Conservation (phyloP, 495 filamentous ascomycete genomes). For the Apiosordaria backusii region DNA sequence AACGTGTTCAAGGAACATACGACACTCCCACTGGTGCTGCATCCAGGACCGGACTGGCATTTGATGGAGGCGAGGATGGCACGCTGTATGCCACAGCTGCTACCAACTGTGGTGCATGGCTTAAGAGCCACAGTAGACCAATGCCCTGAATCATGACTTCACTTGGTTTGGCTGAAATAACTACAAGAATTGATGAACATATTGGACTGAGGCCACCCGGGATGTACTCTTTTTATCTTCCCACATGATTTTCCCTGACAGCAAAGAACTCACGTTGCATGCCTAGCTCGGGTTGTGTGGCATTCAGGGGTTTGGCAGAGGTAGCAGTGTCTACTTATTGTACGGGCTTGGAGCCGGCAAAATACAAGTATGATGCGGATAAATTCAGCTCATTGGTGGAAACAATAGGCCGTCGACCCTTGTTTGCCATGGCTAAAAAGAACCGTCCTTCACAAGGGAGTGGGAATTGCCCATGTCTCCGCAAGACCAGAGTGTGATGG, state of each 20-base stretch:
- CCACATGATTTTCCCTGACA: neutral
- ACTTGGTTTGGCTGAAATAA: neutral
- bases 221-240: neutral
- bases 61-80: constrained; percentile 6
- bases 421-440: constrained; percentile 4
- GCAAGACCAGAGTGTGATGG: too few species aligned
- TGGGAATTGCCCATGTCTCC: too few species aligned
- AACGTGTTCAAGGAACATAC: neutral
- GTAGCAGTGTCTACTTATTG: neutral
- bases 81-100: constrained; percentile 3
- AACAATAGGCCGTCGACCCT: neutral
- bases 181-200: neutral
- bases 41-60: constrained; percentile 5
- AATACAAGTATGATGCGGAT: constrained; percentile 1
- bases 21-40: constrained; percentile 5
- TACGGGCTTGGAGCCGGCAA: constrained; percentile 1
- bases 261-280: neutral
- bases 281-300: neutral
- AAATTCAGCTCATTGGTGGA: constrained; percentile 5
- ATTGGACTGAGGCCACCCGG: neutral
- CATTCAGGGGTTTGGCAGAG: neutral
- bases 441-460: too few species aligned
- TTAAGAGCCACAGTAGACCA: neutral
- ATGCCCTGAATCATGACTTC: neutral
- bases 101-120: neutral